Conservation (phyloP, 106 monocot genomes). For the Dendrobium catenatum region DNA sequence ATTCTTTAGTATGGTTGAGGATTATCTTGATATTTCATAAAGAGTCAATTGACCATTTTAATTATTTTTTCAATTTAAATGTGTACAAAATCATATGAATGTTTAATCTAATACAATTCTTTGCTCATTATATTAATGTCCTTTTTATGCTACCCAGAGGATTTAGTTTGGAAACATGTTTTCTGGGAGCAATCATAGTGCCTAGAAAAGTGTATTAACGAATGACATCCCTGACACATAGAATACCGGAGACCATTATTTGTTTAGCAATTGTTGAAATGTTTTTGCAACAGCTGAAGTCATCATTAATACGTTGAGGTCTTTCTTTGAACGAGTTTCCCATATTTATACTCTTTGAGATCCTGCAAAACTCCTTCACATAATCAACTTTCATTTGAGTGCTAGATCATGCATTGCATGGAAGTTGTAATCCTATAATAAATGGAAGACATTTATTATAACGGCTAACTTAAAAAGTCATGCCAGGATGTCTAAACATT, state of each 20-base stretch:
- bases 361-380: neutral
- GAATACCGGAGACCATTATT: neutral
- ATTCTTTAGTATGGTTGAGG: no score
- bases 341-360: neutral
- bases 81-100: neutral
- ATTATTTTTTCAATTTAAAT: no score
- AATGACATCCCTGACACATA: neutral
- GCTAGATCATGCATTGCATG: neutral
- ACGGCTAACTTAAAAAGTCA: neutral
- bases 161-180: neutral
- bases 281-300: neutral
- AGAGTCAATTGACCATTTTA: no score
- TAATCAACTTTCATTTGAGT: slow-evolving; percentile 6
- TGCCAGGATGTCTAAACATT: neutral
- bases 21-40: no score
- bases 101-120: neutral
- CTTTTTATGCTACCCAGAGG: neutral
- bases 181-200: neutral
- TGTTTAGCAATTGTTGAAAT: neutral
- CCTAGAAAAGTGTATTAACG: neutral
- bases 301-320: neutral
- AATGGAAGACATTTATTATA: neutral
- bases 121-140: neutral
- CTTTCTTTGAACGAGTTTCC: neutral
- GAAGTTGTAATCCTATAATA: neutral